A percentile compares a stretch with the other conserved stretches of the same genome.
phyloP scores from a whole-genome alignment of 257 asterid species.

The Coffea canephora region DNA sequence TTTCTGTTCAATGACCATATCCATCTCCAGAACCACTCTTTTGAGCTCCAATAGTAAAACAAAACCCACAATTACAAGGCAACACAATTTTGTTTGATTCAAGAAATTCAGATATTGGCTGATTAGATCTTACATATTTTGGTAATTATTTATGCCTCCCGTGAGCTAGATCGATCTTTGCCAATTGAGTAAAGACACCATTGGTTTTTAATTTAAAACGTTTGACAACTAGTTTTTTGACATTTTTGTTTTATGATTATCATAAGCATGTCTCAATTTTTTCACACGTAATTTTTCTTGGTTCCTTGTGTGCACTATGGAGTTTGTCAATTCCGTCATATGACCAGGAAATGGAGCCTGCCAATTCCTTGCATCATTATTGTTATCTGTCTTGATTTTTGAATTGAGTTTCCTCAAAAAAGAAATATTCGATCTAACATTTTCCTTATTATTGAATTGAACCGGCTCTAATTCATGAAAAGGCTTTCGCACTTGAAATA shows the following conservation, averaged over 20 bases:
- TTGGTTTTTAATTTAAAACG: not conserved
- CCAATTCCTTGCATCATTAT: not conserved
- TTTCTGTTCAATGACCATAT: not conserved
- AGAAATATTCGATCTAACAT: not conserved
- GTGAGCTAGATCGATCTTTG: not conserved
- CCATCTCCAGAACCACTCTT: not conserved
- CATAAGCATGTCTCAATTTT: not conserved
- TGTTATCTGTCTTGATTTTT: not conserved
- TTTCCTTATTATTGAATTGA: no score
- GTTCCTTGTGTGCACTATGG: not conserved
- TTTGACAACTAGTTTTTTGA: not conserved
- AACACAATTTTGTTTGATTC: not conserved
- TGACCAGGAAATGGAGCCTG: not conserved
- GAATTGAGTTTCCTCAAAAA: not conserved
- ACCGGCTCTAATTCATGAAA: no score
- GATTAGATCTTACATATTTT: not conserved
- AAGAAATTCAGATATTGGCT: not conserved
- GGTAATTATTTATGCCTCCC: no score
- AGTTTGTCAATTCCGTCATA: not conserved
- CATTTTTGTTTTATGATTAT: not conserved
- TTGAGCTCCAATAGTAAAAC: not conserved
- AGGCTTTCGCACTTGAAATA: constrained; percentile 1
- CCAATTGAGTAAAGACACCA: not conserved
- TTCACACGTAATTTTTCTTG: no score
- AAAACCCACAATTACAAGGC: not conserved